phyloP scores from a whole-genome alignment of 306 rosid genomes.

The Abrus pulchellus region DNA sequence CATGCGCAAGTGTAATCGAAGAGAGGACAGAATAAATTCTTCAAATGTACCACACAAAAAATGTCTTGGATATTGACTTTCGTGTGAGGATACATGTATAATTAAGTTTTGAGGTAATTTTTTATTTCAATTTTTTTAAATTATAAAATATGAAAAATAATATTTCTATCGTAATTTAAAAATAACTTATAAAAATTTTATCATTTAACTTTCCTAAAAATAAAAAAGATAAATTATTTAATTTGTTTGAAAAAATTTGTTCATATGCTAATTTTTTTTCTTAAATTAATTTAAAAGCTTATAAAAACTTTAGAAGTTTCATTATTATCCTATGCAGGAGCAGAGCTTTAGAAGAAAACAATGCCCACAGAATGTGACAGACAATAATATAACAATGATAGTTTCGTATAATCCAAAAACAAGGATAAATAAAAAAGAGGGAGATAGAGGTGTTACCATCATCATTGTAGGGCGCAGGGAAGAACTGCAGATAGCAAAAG shows the following conservation, averaged over 20 bases:
- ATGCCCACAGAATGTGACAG: not conserved
- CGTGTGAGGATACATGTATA: not conserved
- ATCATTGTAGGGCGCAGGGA: conserved; percentile 71
- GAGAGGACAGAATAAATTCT: not conserved
- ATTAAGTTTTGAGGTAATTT: not conserved
- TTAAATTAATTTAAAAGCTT: too few species aligned
- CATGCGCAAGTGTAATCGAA: not conserved
- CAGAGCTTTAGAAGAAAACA: conserved; percentile 7
- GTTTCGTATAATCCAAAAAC: conserved; percentile 19
- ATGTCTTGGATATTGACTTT: not conserved
- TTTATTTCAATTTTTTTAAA: too few species aligned
- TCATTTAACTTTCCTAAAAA: too few species aligned
- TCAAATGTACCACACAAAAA: not conserved
- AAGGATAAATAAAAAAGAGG: conserved; percentile 15
- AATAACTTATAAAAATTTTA: too few species aligned
- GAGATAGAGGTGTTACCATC: conserved; percentile 62
- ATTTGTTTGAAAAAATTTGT: too few species aligned
- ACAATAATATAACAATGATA: not conserved
- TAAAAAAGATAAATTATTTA: too few species aligned
- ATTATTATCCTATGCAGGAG: not conserved
- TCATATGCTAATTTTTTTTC: too few species aligned
- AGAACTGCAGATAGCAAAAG: conserved; percentile 90
- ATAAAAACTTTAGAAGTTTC: too few species aligned
- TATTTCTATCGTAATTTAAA: too few species aligned
- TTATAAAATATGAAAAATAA: too few species aligned